phyloP scores from a whole-genome alignment of 2,329 filamentous ascomycete species.

The Venturia nashicola region DNA sequence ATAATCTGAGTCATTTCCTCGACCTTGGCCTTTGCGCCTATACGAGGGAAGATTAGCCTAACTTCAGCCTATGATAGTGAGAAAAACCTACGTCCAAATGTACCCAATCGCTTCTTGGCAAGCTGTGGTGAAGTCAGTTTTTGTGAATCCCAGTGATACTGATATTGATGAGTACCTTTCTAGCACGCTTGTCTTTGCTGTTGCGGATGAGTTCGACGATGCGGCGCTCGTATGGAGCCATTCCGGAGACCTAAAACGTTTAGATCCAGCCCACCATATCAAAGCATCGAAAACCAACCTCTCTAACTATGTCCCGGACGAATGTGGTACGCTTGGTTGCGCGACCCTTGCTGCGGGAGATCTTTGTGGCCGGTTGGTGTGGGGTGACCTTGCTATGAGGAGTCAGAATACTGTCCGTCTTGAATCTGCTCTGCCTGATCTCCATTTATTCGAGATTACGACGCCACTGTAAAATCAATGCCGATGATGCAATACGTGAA shows the following conservation, averaged over 20 bases:
- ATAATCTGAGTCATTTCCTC: slow-evolving; percentile 98
- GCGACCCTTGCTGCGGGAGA: slow-evolving; percentile 76
- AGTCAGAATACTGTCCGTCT: background rate
- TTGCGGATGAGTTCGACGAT: slow-evolving; percentile 98
- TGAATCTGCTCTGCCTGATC: background rate
- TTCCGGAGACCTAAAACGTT: slow-evolving; percentile 32
- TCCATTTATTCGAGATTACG: background rate
- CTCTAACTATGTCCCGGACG: slow-evolving; percentile 43
- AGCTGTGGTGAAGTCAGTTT: background rate
- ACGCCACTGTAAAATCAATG: background rate
- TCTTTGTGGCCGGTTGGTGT: slow-evolving; percentile 34
- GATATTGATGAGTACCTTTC: slow-evolving; percentile 22
- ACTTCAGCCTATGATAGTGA: too few relatives aligned
- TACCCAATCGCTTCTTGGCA: slow-evolving; percentile 52
- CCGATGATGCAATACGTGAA: background rate
- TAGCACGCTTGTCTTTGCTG: slow-evolving; percentile 97
- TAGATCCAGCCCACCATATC: too few relatives aligned
- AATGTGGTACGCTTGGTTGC: slow-evolving; percentile 95
- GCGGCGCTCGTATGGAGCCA: slow-evolving; percentile 78
- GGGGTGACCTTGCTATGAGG: slow-evolving; percentile 34
- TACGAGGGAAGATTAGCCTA: too few relatives aligned
- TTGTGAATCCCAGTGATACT: background rate
- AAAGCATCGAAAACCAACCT: background rate
- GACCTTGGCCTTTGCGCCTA: slow-evolving; percentile 88
- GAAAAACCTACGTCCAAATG: slow-evolving; percentile 58